Conservation (phyloP, 2,329 filamentous ascomycete genomes). For the Arachnomyces sp. region DNA sequence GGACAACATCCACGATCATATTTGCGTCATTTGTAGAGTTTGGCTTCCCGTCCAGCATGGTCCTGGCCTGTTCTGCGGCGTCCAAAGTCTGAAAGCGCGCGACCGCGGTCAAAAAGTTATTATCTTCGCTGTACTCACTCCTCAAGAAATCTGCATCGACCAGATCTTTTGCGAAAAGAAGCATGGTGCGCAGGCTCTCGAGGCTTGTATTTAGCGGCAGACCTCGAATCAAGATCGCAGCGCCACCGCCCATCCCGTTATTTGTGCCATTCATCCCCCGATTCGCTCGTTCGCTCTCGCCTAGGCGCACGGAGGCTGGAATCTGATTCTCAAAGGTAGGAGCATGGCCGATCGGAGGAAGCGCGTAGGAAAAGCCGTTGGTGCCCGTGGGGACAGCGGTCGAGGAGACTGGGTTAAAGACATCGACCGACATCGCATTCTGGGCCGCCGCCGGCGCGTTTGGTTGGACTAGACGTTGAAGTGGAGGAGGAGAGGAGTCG, state of each 20-base stretch:
- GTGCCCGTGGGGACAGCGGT: constrained; percentile 27
- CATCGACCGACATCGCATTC: constrained; percentile 38
- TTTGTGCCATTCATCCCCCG: constrained; percentile 29
- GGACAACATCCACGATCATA: constrained; percentile 50
- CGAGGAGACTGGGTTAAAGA: constrained; percentile 32
- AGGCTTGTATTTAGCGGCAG: constrained; percentile 52
- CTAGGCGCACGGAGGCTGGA: constrained; percentile 26
- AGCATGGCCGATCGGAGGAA: constrained; percentile 31
- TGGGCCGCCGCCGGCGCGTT: constrained; percentile 31
- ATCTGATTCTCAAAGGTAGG: constrained; percentile 28
- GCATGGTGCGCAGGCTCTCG: constrained; percentile 54
- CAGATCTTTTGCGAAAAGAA: constrained; percentile 59
- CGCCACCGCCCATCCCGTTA: constrained; percentile 22
- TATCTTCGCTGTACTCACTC: constrained; percentile 49
- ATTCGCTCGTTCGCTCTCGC: constrained; percentile 27
- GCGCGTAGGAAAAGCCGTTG: constrained; percentile 26
- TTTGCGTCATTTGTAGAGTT: constrained; percentile 55
- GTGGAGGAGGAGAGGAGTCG: constrained; percentile 32
- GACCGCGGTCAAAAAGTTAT: constrained; percentile 50
- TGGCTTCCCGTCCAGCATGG: constrained; percentile 54
- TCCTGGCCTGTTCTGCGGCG: constrained; percentile 53
- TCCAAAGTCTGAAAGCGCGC: constrained; percentile 51
- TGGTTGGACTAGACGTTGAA: constrained; percentile 24
- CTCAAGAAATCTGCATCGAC: constrained; percentile 52
- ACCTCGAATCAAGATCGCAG: constrained; percentile 50